These are phyloP conservation scores for Pseudozyma flocculosa DNA, from an alignment of 1,284 basidiomycete species.

Conservation along the genomic window DNA sequence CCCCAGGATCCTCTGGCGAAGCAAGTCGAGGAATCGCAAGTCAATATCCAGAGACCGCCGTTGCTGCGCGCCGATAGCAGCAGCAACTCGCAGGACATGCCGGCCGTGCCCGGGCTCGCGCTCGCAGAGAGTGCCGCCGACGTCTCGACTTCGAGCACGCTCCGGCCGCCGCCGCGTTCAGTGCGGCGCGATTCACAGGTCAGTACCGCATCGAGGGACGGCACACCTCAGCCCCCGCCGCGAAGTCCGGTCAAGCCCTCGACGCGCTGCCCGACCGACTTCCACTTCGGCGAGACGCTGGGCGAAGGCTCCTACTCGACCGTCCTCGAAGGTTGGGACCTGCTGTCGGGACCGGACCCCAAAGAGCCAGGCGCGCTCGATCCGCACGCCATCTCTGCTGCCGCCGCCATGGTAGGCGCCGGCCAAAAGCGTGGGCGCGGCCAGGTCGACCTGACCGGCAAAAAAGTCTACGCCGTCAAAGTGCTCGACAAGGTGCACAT, in stretches of 20 bases:
- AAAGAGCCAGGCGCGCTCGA: slow-evolving; percentile 23
- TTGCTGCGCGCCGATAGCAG: slow-evolving; percentile 20
- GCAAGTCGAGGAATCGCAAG: neutral
- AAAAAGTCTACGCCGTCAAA: slow-evolving; percentile 53
- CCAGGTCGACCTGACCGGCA: slow-evolving; percentile 21
- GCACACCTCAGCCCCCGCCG: neutral
- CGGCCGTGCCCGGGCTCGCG: slow-evolving; percentile 24
- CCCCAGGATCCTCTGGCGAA: neutral
- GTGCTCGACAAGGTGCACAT: slow-evolving; percentile 58
- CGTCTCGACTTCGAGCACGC: neutral
- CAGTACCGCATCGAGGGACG: neutral
- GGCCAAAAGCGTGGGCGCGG: slow-evolving; percentile 16
- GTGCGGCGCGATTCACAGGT: neutral
- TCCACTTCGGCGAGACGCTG: slow-evolving; percentile 55
- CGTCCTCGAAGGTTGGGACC: slow-evolving; percentile 55
- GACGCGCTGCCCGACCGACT: slow-evolving; percentile 45
- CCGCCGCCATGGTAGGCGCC: slow-evolving; percentile 34
- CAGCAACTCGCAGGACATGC: slow-evolving; percentile 21
- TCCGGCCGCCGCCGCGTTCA: neutral
- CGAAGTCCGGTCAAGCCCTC: slow-evolving; percentile 2
- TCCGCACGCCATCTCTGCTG: slow-evolving; percentile 24
- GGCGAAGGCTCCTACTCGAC: slow-evolving; percentile 57
- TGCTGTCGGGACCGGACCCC: slow-evolving; percentile 26
- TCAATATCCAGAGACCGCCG: slow-evolving; percentile 13
- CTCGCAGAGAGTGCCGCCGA: neutral